Evolutionary conservation across 164 flowering plant species (phyloP).

Genomic region (Amborella trichopoda): DNA sequence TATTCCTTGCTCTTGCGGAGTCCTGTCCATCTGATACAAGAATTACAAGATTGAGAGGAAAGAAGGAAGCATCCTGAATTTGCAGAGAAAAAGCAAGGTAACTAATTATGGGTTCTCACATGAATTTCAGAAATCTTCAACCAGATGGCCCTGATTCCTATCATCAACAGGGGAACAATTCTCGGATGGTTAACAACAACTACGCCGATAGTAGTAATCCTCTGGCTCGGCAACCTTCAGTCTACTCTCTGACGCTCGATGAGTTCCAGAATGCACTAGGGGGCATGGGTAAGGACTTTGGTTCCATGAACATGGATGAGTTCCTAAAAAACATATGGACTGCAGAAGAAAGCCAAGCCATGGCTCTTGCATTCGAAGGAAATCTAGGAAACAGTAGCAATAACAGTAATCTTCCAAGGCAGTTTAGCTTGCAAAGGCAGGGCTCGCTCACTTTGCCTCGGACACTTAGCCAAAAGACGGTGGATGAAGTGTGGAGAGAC

Average conservation of each 20-base stretch:
- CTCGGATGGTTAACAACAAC: too few species aligned
- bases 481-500: constrained; percentile 77
- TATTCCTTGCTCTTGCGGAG: too few species aligned
- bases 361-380: constrained; percentile 6
- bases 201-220: constrained; percentile 22
- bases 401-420: neutral
- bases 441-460: constrained; percentile 28
- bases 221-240: constrained; percentile 49
- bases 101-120: too few species aligned
- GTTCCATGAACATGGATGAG: constrained; percentile 64
- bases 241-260: constrained; percentile 66
- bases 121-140: too few species aligned
- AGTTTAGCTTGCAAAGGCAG: constrained; percentile 14
- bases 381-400: constrained; percentile 6
- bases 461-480: constrained; percentile 31
- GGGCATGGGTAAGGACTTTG: constrained; percentile 52
- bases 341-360: constrained; percentile 29
- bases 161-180: too few species aligned
- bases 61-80: too few species aligned
- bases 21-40: too few species aligned
- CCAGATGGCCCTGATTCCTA: too few species aligned
- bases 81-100: too few species aligned
- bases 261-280: constrained; percentile 71
- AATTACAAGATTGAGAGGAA: too few species aligned
- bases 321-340: constrained; percentile 48